These are phyloP conservation scores for Suillus luteus DNA, from an alignment of 768 basidiomycete genomes.

Conservation along the genomic window DNA sequence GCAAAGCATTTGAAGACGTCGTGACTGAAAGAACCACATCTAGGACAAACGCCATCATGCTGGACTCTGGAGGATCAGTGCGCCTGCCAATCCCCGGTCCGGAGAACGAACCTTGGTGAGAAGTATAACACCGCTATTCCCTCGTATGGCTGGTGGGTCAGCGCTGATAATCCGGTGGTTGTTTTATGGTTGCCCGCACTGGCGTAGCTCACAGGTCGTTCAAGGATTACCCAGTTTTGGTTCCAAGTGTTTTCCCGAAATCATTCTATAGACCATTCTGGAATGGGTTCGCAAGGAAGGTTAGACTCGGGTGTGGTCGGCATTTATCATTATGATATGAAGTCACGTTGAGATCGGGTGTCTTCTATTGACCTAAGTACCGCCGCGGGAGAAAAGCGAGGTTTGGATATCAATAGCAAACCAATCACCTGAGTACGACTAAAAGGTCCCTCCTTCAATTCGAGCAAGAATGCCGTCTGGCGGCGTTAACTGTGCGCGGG, in stretches of 20 bases:
- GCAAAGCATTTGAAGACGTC: background rate
- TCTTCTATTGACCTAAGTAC: conserved; percentile 33
- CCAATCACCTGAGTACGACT: conserved; percentile 3
- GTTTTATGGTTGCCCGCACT: conserved; percentile 12
- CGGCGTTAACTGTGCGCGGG: background rate
- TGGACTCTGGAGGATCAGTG: background rate
- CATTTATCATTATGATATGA: conserved; percentile 13
- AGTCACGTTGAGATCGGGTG: conserved; percentile 19
- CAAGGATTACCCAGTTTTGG: background rate
- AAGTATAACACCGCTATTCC: background rate
- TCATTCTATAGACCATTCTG: background rate
- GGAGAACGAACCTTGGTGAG: background rate
- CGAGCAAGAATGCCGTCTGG: background rate
- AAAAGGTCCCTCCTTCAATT: background rate
- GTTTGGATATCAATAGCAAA: conserved; percentile 12
- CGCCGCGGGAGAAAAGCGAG: conserved; percentile 30
- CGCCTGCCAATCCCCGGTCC: background rate
- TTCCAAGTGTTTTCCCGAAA: conserved; percentile 5
- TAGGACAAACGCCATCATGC: background rate
- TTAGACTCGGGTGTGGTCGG: conserved; percentile 11
- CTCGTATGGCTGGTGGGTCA: background rate
- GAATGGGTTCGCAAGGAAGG: background rate
- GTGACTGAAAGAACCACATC: background rate
- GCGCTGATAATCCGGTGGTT: conserved; percentile 26
- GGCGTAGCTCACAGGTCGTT: conserved; percentile 6